Evolutionary conservation across 2,329 filamentous ascomycete genomes (phyloP).

Genomic region (Aspergillus chevalieri): DNA sequence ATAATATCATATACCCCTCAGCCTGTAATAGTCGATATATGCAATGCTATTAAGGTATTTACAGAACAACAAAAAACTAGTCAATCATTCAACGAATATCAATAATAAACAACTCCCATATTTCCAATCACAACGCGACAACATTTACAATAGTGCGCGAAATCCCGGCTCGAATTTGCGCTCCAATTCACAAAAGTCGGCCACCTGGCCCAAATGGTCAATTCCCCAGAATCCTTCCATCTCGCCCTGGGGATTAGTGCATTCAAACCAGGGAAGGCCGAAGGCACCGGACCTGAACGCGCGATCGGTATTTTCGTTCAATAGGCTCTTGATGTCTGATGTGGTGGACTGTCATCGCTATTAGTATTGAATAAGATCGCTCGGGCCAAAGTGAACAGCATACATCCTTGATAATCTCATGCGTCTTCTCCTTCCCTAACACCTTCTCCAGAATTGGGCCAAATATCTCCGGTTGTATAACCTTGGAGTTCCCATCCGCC

Average conservation of each 20-base stretch:
- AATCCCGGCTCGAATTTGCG: constrained; percentile 23
- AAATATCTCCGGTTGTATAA: constrained; percentile 43
- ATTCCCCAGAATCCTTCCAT: constrained; percentile 56
- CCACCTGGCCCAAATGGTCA: constrained; percentile 53
- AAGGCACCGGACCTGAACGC: constrained; percentile 53
- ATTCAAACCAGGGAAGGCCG: constrained; percentile 56
- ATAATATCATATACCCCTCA: constrained; percentile 1
- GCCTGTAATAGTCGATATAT: constrained; percentile 2
- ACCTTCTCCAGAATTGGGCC: constrained; percentile 38
- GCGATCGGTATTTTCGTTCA: constrained; percentile 46
- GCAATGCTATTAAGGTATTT: background rate
- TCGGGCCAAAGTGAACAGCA: constrained; percentile 1
- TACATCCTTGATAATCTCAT: constrained; percentile 39
- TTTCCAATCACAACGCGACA: background rate
- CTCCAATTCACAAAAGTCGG: constrained; percentile 49
- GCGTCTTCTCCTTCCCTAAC: constrained; percentile 41
- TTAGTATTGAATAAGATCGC: background rate
- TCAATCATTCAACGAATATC: no score
- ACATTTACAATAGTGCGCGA: constrained; percentile 18
- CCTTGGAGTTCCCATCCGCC: constrained; percentile 41
- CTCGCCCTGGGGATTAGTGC: constrained; percentile 49
- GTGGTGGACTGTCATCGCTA: constrained; percentile 14
- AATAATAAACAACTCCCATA: background rate
- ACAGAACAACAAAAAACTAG: constrained; percentile 1
- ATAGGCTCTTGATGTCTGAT: constrained; percentile 41